Evolutionary conservation across 202 grass and related monocot species (phyloP), one percentile per base, ranked within the genome.

Genomic region (Bolboschoenoplectus hybrid): DNA sequence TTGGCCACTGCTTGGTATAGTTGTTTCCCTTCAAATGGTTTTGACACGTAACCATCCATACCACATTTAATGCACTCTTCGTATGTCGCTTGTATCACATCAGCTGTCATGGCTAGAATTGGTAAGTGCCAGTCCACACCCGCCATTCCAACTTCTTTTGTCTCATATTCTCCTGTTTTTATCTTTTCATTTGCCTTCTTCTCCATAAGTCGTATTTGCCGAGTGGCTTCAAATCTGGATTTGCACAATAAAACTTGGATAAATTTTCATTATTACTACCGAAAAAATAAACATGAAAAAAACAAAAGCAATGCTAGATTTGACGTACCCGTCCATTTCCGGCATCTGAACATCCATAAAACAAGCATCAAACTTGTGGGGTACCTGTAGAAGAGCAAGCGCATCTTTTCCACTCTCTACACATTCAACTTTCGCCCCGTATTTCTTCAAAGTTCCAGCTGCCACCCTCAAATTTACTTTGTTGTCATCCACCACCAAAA

Each of bases 281-380:
- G 40, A 67, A 84, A 53, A n/a, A 36, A 55, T 55, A 39, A 38
- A 60, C 14, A n/a, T 20, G 16, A 60, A 19, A 32, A 3, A 73
- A 6, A 83, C 62, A 12, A 50, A 34, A 2, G 77, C 61, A 6
- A 55, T 19, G 32, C 4, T 57, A 47, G 75, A 34, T 51, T 44
- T 90, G 84, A 69, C 93, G 83, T 90, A 99, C 97, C 97, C 97
- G 58, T 99, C 93, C 97, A 99, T 99, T 89, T 97, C 97, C 19
- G 97, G 97, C 97, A 99, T 99, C 84, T 99, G 97, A 88, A 99
- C 89, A 89, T 99, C 97, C 97, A 99, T 99, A 61, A 99, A 93
- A 79, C 97, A 99, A 32, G 95, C 90, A 90, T 99, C 92, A 82
- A 91, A 97, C 65, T 94, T 94, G 74, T 94, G 85, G 2, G 97